These are phyloP conservation scores for Arthrobotrys conoides DNA, from an alignment of 2,329 filamentous ascomycete species.

Conservation along the genomic window DNA sequence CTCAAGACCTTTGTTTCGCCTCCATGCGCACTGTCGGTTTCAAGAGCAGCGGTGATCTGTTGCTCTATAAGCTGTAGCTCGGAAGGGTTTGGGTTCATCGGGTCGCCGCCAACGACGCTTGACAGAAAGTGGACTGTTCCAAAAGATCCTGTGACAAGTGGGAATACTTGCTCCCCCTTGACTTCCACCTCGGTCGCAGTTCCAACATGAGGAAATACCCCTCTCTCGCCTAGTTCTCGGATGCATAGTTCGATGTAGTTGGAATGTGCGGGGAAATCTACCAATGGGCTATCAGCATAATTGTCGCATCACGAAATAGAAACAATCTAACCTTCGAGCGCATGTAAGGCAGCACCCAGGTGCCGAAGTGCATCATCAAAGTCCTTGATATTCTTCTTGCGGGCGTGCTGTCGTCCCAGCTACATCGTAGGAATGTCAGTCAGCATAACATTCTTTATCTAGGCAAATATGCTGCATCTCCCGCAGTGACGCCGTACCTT, in stretches of 20 bases:
- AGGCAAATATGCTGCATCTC: neutral
- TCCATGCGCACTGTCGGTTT: slow-evolving; percentile 79
- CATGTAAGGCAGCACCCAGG: slow-evolving; percentile 89
- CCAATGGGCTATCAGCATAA: slow-evolving; percentile 6
- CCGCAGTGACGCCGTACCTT: slow-evolving; percentile 24
- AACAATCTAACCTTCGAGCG: slow-evolving; percentile 76
- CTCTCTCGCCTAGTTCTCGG: slow-evolving; percentile 84
- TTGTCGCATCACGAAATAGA: neutral
- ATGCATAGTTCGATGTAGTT: slow-evolving; percentile 92
- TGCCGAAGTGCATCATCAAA: slow-evolving; percentile 89
- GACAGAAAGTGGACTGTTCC: slow-evolving; percentile 87
- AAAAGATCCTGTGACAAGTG: slow-evolving; percentile 85
- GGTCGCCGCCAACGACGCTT: slow-evolving; percentile 77
- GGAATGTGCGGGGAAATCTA: slow-evolving; percentile 91
- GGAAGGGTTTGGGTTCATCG: slow-evolving; percentile 90
- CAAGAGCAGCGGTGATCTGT: slow-evolving; percentile 91
- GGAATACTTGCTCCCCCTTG: slow-evolving; percentile 79
- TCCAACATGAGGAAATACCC: slow-evolving; percentile 90
- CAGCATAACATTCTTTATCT: slow-evolving; percentile 1
- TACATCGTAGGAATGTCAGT: slow-evolving; percentile 71
- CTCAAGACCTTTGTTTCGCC: slow-evolving; percentile 85
- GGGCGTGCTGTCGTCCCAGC: slow-evolving; percentile 81
- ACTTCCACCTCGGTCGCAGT: slow-evolving; percentile 78
- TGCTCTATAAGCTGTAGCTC: slow-evolving; percentile 91
- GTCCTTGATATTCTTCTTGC: slow-evolving; percentile 78